Base-by-base conservation (phyloP, 1,139 yeast species). In the Taphrina flavorubra region DNA sequence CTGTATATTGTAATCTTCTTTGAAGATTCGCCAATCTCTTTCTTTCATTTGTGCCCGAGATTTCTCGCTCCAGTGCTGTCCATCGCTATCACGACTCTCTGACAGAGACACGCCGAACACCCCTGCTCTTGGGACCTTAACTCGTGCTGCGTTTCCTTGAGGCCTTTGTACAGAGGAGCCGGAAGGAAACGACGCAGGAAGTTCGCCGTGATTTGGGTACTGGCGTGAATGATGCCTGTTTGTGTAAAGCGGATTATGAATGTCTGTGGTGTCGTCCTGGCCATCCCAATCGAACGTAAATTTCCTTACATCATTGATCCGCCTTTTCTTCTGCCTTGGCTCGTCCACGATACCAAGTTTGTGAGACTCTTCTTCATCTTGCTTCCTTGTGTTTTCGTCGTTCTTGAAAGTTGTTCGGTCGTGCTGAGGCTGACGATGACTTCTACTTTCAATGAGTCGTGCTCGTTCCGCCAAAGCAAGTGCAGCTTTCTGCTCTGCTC, bases 11-110 rank as follows among this genome's bases (percentile, higher is more conserved):
- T 81, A 90, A 74, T 92, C 97, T 75, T 91, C 97, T 72, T 84
- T 85, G 76, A 92, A 81, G 61, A 91, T 88, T 71, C 97, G 82
- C 98, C 98, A 94, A 76, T 94, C 99, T 71, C 97, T 81, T 0
- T 82, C 79, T 0, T 85, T 84, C 99, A 94, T 92, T 59, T 85
- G 82, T 0, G 78, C 78, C 1, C 87, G 76, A 0, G 83, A 76
- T 75, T 94, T 94, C 61, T 86, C 81, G 0, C 85, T 79, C 98
- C 98, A 94, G 73, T 87, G 94, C 13, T 78, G 73, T 40, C 80
- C 83, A 11, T 76, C 76, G 36, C 8, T 49, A 14, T 39, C 14
- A 14, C 42, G 42, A 39, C 14, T 14, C 14, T 39, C 6, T 10
- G 42, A 2, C n/a, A 3, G 47, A 14, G 47, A n/a, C 47, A 44